phyloP scores from a whole-genome alignment of 192 early-diverging fungal genomes.

The Pilaira anomala region DNA sequence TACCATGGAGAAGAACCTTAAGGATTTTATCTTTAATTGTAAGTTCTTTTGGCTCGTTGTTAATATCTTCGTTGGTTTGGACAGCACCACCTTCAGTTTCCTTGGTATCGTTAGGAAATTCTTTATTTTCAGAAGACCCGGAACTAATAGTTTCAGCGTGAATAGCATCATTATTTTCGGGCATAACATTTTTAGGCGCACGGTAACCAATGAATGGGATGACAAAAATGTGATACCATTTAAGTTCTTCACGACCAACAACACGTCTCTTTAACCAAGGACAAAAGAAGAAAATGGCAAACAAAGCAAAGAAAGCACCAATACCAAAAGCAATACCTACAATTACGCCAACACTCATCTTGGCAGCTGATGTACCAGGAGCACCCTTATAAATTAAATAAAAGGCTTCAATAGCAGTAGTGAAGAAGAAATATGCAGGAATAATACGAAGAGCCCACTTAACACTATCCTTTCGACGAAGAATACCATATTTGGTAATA shows the following conservation, averaged over 20 bases:
- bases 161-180: background rate
- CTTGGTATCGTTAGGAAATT: background rate
- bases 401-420: conserved; percentile 59
- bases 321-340: conserved; percentile 65
- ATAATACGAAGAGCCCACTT: conserved; percentile 63
- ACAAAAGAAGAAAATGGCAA: conserved; percentile 62
- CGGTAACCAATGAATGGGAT: conserved; percentile 58
- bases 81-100: background rate
- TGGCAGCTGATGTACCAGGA: conserved; percentile 42
- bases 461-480: conserved; percentile 62
- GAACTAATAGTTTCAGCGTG: conserved; percentile 16
- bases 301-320: conserved; percentile 47
- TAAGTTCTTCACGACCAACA: conserved; percentile 60
- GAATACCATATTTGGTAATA: conserved; percentile 59
- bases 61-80: too few species aligned
- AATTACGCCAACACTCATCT: conserved; percentile 43
- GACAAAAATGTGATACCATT: conserved; percentile 71
- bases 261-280: conserved; percentile 64
- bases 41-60: background rate
- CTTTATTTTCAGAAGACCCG: conserved; percentile 13
- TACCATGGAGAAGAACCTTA: conserved; percentile 34
- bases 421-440: conserved; percentile 69
- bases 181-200: conserved; percentile 20
- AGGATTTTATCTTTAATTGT: conserved; percentile 23
- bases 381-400: conserved; percentile 75